Conservation (phyloP, 106 monocot genomes). For the Platanthera guangdongensis region DNA sequence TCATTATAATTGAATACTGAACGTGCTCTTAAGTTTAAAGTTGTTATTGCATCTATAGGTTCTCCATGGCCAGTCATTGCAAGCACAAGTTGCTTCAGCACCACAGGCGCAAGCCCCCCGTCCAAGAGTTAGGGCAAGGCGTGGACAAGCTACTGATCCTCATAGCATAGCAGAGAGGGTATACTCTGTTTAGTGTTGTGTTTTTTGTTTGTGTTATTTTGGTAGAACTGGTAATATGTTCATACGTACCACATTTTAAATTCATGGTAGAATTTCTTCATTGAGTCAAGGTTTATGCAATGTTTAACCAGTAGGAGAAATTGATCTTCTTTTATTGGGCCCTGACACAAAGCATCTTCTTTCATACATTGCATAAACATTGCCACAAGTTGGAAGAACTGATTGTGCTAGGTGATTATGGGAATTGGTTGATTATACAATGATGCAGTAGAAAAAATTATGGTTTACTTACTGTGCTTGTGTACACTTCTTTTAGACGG, state of each 20-base stretch:
- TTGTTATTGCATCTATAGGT: constrained; percentile 16
- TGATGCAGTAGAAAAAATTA: neutral
- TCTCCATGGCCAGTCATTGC: constrained; percentile 63
- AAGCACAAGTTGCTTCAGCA: constrained; percentile 21
- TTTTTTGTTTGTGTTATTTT: neutral
- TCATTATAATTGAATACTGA: neutral
- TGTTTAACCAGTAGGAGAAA: neutral
- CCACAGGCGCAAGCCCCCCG: constrained; percentile 84
- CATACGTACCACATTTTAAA: neutral
- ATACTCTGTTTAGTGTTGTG: neutral
- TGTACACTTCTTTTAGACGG: neutral
- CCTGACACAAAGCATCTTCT: no score
- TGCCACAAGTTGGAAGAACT: neutral
- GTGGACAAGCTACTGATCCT: constrained; percentile 96
- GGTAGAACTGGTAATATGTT: neutral
- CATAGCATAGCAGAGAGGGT: constrained; percentile 95
- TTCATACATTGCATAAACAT: no score
- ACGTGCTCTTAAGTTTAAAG: neutral
- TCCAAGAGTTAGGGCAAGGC: constrained; percentile 86
- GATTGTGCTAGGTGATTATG: neutral
- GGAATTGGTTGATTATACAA: neutral
- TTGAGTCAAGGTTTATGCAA: neutral
- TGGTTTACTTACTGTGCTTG: neutral
- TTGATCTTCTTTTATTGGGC: neutral
- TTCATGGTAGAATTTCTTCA: neutral